phyloP scores from a whole-genome alignment of 495 filamentous ascomycete species.

The Lepidopterella palustris region DNA sequence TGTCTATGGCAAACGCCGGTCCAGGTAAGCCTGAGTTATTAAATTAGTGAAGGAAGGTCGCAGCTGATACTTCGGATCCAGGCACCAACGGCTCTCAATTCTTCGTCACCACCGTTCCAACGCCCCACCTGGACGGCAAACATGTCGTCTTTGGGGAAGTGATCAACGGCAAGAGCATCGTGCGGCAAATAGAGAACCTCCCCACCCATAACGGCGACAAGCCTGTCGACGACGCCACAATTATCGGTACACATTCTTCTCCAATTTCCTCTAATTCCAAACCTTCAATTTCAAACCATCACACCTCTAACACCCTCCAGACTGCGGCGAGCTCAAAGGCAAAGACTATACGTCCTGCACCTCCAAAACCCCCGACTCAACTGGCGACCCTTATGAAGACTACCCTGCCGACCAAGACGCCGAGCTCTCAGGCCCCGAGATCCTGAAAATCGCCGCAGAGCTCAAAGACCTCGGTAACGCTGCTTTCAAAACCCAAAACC shows the following conservation, averaged over 20 bases:
- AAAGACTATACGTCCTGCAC: conserved; percentile 56
- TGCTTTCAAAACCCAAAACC: conserved; percentile 76
- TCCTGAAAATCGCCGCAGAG: conserved; percentile 73
- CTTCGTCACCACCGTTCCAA: conserved; percentile 91
- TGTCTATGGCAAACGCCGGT: conserved; percentile 97
- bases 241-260: conserved; percentile 48
- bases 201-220: conserved; percentile 71
- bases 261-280: background rate
- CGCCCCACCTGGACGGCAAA: conserved; percentile 91
- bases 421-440: conserved; percentile 54
- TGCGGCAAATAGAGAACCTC: conserved; percentile 86
- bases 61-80: conserved; percentile 13
- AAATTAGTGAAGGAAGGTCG: background rate
- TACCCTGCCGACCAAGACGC: conserved; percentile 79
- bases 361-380: conserved; percentile 63
- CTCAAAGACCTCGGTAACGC: conserved; percentile 89
- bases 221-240: conserved; percentile 63
- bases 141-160: conserved; percentile 99
- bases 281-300: background rate
- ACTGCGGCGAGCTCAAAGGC: conserved; percentile 80
- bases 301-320: conserved; percentile 31
- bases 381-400: conserved; percentile 91
- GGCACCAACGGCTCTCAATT: conserved; percentile 96
- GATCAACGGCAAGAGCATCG: conserved; percentile 80
- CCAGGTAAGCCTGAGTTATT: conserved; percentile 55